phyloP scores from a whole-genome alignment of 805 yeast genomes.

The Zygoascus flipseniorum region DNA sequence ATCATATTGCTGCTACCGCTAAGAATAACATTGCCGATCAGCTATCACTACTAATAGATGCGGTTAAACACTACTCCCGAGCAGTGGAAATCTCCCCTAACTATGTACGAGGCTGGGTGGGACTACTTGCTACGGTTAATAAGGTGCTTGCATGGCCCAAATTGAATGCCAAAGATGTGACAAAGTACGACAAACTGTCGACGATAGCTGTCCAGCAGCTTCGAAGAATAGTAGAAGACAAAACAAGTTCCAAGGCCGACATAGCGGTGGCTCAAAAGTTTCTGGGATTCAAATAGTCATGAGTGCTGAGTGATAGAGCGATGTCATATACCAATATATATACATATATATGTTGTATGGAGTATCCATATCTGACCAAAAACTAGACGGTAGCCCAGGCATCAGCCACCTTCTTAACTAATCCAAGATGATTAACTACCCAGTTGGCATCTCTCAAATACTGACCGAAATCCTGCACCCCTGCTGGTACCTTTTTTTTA shows the following conservation, averaged over 20 bases:
- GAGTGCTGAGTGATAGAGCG: no score
- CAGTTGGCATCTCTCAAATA: constrained; percentile 76
- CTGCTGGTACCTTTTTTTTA: constrained; percentile 35
- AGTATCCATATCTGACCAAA: no score
- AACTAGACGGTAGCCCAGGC: neutral
- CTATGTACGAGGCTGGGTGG: constrained; percentile 68
- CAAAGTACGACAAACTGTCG: constrained; percentile 27
- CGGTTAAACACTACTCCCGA: constrained; percentile 48
- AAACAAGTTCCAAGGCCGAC: constrained; percentile 29
- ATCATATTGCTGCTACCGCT: constrained; percentile 11
- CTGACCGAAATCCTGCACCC: constrained; percentile 57
- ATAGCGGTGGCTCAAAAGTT: constrained; percentile 31
- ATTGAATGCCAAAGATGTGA: constrained; percentile 16
- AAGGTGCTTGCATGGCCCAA: constrained; percentile 22
- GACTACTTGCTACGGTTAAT: constrained; percentile 38
- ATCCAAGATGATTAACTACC: constrained; percentile 54
- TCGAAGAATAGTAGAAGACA: constrained; percentile 26
- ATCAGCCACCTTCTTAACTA: neutral
- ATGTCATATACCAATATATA: no score
- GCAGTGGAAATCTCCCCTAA: constrained; percentile 69
- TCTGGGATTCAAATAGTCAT: constrained; percentile 4
- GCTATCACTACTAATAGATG: constrained; percentile 10
- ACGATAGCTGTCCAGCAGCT: constrained; percentile 33
- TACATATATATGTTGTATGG: no score
- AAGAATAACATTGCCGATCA: constrained; percentile 8